These are phyloP conservation scores for Russula ochroleuca DNA, from an alignment of 768 basidiomycete genomes.

Conservation along the genomic window DNA sequence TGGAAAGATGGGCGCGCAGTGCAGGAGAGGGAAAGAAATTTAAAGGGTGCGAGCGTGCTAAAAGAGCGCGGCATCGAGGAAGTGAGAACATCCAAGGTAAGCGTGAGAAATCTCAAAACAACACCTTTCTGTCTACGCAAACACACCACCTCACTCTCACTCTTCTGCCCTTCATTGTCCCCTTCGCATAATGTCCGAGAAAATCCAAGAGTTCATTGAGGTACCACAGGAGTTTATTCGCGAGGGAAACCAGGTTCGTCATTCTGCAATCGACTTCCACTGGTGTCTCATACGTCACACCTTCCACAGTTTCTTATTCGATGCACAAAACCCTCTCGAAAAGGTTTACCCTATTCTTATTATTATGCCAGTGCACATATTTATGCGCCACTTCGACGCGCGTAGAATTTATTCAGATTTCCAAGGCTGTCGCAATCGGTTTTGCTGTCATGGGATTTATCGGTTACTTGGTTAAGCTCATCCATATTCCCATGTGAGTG, in stretches of 20 bases:
- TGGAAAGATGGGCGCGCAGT: conserved; percentile 9
- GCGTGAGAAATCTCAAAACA: conserved; percentile 5
- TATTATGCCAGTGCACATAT: neutral
- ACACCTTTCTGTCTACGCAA: neutral
- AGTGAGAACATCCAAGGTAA: conserved; percentile 9
- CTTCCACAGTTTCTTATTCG: conserved; percentile 79
- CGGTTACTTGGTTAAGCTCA: conserved; percentile 97
- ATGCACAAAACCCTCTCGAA: conserved; percentile 96
- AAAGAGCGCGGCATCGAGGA: neutral
- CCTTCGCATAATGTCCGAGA: conserved; percentile 71
- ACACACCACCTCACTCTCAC: conserved; percentile 12
- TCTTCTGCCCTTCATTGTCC: conserved; percentile 25
- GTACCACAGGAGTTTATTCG: conserved; percentile 87
- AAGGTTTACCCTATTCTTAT: conserved; percentile 53
- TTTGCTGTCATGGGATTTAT: conserved; percentile 99
- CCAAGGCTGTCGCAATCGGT: conserved; percentile 92
- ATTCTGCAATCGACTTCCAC: neutral
- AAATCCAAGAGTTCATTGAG: conserved; percentile 84
- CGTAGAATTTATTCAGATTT: conserved; percentile 91
- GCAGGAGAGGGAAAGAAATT: neutral
- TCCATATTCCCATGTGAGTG: conserved; percentile 96
- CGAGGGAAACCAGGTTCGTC: conserved; percentile 83
- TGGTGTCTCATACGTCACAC: conserved; percentile 12
- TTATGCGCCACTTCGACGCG: conserved; percentile 15
- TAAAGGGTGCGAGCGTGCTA: neutral